Conservation (phyloP, 2,329 filamentous ascomycete species). For the Diaporthe citriasiana region DNA sequence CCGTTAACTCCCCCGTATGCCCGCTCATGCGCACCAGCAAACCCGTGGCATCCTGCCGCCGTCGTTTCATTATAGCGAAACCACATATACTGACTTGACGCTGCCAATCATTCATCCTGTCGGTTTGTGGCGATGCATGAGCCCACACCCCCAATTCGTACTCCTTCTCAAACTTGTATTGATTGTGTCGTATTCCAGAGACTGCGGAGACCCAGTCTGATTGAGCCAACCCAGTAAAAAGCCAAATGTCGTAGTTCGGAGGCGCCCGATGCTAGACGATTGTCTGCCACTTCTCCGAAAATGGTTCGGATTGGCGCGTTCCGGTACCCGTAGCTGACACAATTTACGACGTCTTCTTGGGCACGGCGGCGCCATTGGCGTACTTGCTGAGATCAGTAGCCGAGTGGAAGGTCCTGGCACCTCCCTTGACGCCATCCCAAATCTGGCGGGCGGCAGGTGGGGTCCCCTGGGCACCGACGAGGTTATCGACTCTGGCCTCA, state of each 20-base stretch:
- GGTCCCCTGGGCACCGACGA: conserved; percentile 87
- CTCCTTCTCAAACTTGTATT: neutral
- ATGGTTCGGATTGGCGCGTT: neutral
- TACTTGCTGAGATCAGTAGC: conserved; percentile 85
- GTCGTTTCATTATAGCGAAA: neutral
- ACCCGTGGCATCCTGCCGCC: neutral
- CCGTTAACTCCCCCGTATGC: conserved; percentile 28
- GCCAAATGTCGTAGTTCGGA: neutral
- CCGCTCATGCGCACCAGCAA: conserved; percentile 24
- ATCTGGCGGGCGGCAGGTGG: conserved; percentile 83
- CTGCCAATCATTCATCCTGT: neutral
- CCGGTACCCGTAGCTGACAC: neutral
- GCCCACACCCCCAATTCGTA: neutral
- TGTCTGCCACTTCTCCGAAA: too few relatives aligned
- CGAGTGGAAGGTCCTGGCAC: conserved; percentile 80
- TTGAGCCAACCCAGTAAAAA: neutral
- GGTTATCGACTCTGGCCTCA: conserved; percentile 82
- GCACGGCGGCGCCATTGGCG: conserved; percentile 67
- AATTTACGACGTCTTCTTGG: conserved; percentile 75
- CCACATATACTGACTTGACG: neutral
- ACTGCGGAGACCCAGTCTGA: neutral
- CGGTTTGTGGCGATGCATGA: neutral
- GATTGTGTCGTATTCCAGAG: neutral
- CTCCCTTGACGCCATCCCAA: conserved; percentile 85
- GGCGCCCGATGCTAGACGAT: neutral